A percentile compares a stretch with the other conserved stretches of the same genome.
These are phyloP conservation scores for Candida ulmi DNA, from an alignment of 805 yeast species.

Conservation along the genomic window DNA sequence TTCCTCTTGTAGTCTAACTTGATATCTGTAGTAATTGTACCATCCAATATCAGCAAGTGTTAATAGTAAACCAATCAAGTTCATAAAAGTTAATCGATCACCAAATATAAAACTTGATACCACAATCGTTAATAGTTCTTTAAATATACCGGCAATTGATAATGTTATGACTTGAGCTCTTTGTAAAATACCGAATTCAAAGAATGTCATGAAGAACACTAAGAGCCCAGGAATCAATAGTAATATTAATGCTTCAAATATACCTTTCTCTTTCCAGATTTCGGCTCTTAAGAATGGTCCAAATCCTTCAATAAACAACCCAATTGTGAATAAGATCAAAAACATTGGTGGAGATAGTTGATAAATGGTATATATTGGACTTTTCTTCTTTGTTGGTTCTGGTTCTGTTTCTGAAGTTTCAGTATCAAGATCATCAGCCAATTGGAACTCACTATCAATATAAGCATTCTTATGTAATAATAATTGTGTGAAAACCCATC, in stretches of 20 bases:
- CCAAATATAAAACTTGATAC: conserved; percentile 65
- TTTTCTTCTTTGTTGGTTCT: conserved; percentile 28
- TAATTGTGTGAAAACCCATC: conserved; percentile 94
- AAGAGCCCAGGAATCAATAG: conserved; percentile 76
- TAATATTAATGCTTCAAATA: conserved; percentile 46
- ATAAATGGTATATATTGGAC: conserved; percentile 80
- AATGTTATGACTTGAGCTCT: conserved; percentile 81
- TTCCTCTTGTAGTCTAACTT: conserved; percentile 12
- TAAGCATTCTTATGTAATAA: conserved; percentile 49
- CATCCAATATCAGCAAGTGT: conserved; percentile 76
- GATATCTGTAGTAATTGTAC: conserved; percentile 67
- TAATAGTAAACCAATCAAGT: conserved; percentile 65
- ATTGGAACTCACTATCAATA: not conserved
- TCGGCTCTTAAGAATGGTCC: conserved; percentile 41
- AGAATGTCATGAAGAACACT: conserved; percentile 85
- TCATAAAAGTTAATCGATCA: conserved; percentile 62
- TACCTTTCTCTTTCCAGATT: conserved; percentile 63
- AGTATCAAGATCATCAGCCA: not conserved
- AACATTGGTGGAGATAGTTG: conserved; percentile 86
- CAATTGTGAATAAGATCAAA: conserved; percentile 51
- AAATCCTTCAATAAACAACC: conserved; percentile 68
- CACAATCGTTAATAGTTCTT: conserved; percentile 79
- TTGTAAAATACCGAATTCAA: conserved; percentile 79
- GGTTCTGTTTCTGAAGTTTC: not conserved
- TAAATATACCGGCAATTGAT: conserved; percentile 88